These are phyloP conservation scores for Colletotrichum musae DNA, from an alignment of 2,329 filamentous ascomycete genomes.

Conservation along the genomic window DNA sequence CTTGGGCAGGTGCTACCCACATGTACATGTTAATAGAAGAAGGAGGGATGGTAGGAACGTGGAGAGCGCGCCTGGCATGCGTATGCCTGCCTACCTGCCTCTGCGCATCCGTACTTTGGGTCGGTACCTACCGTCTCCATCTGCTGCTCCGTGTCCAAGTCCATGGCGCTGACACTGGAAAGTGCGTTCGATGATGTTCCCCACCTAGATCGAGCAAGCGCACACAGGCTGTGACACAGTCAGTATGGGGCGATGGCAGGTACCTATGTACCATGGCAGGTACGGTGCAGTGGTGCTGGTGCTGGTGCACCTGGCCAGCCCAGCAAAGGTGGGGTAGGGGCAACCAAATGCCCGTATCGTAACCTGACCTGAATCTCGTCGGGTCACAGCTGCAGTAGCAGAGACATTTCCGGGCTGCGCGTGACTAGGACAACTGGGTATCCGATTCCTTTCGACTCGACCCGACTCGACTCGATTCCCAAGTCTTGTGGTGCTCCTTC, in stretches of 20 bases:
- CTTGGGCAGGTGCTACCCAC: too few species aligned
- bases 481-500: too few species aligned
- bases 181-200: background rate
- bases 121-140: background rate
- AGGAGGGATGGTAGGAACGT: background rate
- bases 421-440: background rate
- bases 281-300: background rate
- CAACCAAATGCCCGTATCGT: conserved; percentile 16
- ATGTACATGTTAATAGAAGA: too few species aligned
- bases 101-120: background rate
- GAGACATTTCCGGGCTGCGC: conserved; percentile 10
- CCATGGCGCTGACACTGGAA: background rate
- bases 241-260: too few species aligned
- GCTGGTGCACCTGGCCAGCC: conserved; percentile 7
- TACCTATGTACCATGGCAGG: too few species aligned
- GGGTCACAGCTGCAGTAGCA: conserved; percentile 29
- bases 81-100: background rate
- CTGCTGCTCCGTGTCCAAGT: background rate
- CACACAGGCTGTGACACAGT: too few species aligned
- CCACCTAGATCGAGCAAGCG: conserved; percentile 10
- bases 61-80: background rate
- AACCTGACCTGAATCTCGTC: conserved; percentile 37
- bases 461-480: background rate
- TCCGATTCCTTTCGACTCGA: background rate
- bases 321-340: conserved; percentile 40